Conservation (phyloP, 2,329 filamentous ascomycete species). For the Paramyrothecium roridum region DNA sequence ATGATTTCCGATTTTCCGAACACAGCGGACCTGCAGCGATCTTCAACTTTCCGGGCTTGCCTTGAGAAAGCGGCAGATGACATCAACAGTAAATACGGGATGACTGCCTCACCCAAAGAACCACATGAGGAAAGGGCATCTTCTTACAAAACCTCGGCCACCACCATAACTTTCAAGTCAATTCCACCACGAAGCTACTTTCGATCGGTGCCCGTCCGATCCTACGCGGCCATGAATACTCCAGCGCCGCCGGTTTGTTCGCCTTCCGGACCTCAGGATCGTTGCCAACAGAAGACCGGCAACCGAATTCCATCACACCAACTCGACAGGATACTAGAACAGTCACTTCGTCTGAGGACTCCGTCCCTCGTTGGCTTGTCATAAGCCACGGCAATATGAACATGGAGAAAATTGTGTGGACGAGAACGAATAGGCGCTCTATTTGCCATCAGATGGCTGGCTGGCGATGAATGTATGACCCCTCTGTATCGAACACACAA, state of each 20-base stretch:
- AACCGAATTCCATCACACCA: conserved; percentile 7
- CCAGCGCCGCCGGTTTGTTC: no score
- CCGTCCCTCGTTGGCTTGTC: neutral
- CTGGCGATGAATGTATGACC: no score
- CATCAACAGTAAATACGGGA: conserved; percentile 22
- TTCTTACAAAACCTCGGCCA: neutral
- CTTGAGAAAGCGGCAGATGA: conserved; percentile 26
- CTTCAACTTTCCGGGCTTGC: conserved; percentile 22
- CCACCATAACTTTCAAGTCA: neutral
- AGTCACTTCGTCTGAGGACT: conserved; percentile 1
- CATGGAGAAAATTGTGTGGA: no score
- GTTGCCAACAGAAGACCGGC: neutral
- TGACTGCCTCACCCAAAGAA: conserved; percentile 1
- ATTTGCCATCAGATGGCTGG: no score
- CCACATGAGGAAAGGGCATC: neutral
- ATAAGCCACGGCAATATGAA: no score
- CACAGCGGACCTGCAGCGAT: conserved; percentile 15
- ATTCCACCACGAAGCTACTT: conserved; percentile 8
- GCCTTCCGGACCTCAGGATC: no score
- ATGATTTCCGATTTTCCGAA: conserved; percentile 19
- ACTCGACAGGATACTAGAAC: conserved; percentile 9
- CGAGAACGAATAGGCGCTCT: no score
- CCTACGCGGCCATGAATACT: no score
- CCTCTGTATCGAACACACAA: no score
- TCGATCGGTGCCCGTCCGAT: conserved; percentile 1